Percentiles rank a stretch among this genome's conserved stretches.
Evolutionary conservation across 768 basidiomycete species (phyloP).

Genomic region (Lactarius hengduanensis): DNA sequence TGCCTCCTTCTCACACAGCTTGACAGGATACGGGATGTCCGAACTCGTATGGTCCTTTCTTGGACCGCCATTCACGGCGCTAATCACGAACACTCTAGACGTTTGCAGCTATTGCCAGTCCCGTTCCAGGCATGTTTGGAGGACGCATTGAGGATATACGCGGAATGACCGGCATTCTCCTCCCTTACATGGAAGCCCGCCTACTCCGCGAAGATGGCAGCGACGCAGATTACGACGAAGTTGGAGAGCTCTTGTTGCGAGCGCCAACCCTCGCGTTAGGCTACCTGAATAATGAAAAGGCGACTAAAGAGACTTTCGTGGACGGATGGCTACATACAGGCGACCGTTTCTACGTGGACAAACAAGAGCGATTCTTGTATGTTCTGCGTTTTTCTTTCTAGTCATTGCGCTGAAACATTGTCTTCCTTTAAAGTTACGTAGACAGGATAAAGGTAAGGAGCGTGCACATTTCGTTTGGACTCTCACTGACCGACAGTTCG

Average conservation of each 20-base stretch:
- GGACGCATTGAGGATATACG: constrained; percentile 30
- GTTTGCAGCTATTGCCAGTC: constrained; percentile 1
- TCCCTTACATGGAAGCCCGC: constrained; percentile 65
- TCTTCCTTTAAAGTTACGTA: constrained; percentile 49
- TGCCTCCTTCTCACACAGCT: background rate
- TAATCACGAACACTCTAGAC: constrained; percentile 22
- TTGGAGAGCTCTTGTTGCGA: constrained; percentile 64
- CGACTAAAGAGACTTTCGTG: constrained; percentile 61
- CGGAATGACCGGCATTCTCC: constrained; percentile 55
- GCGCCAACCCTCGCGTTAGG: constrained; percentile 59
- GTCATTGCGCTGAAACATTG: background rate
- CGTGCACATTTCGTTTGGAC: background rate
- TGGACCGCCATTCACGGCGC: background rate
- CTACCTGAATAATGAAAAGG: constrained; percentile 70
- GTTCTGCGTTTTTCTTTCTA: constrained; percentile 30
- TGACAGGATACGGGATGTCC: constrained; percentile 23
- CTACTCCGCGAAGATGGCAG: constrained; percentile 57
- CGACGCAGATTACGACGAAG: constrained; percentile 53
- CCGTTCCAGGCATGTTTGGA: constrained; percentile 17
- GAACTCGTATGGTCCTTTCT: constrained; percentile 19
- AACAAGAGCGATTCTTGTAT: constrained; percentile 64
- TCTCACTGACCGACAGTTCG: background rate
- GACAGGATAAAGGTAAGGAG: constrained; percentile 67
- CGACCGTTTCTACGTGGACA: constrained; percentile 62
- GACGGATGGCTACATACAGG: constrained; percentile 77